phyloP scores from a whole-genome alignment of 2,329 filamentous ascomycete genomes.

The Thielaviopsis ethacetica region DNA sequence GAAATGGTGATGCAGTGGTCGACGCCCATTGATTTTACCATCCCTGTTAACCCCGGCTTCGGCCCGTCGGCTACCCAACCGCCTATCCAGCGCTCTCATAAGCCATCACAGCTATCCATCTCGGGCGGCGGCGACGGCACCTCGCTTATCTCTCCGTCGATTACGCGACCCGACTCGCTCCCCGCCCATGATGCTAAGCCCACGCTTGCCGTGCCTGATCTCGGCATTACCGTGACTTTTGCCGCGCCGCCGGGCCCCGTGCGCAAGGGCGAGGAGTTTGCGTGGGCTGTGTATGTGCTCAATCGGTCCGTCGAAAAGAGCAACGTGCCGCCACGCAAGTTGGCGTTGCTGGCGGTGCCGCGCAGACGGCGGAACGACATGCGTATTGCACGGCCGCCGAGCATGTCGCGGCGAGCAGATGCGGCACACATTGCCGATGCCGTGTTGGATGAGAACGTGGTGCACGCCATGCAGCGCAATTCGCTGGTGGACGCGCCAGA shows the following conservation, averaged over 20 bases:
- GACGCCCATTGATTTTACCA: conserved; percentile 52
- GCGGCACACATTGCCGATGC: conserved; percentile 41
- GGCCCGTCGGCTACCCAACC: conserved; percentile 35
- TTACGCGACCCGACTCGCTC: conserved; percentile 42
- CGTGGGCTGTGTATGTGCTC: conserved; percentile 59
- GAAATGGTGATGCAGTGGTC: conserved; percentile 50
- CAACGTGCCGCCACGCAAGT: conserved; percentile 37
- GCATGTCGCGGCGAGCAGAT: conserved; percentile 25
- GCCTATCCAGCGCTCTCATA: conserved; percentile 43
- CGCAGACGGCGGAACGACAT: conserved; percentile 43
- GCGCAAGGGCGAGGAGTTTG: conserved; percentile 49
- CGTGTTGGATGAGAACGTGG: conserved; percentile 52
- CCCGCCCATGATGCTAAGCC: conserved; percentile 34
- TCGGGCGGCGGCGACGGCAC: conserved; percentile 30
- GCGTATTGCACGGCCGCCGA: conserved; percentile 35
- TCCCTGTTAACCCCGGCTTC: conserved; percentile 47
- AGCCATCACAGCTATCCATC: conserved; percentile 48
- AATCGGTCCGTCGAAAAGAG: conserved; percentile 42
- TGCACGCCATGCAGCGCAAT: conserved; percentile 55
- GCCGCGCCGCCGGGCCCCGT: conserved; percentile 40
- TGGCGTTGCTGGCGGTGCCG: conserved; percentile 53
- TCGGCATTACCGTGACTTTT: conserved; percentile 63
- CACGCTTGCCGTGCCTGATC: conserved; percentile 32
- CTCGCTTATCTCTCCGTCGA: conserved; percentile 40
- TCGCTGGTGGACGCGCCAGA: conserved; percentile 47